Evolutionary conservation across 2,329 filamentous ascomycete species (phyloP), one percentile per base, ranked within the genome.

Genomic region (Gnomoniopsis sp.): DNA sequence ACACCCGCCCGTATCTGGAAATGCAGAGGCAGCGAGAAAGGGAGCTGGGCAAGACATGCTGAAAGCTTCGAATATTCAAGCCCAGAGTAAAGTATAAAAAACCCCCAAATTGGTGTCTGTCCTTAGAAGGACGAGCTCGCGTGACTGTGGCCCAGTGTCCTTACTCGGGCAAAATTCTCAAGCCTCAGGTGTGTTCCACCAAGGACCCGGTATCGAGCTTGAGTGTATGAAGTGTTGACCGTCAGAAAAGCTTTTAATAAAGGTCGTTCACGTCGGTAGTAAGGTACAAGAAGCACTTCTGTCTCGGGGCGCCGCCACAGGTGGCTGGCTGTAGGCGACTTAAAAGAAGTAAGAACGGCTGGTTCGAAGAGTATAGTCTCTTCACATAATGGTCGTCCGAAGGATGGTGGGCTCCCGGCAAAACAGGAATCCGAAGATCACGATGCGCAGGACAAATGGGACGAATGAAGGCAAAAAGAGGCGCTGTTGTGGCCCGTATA

Each of bases 11-110:
- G 49, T 60, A 43, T 26, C 49, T 43, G 44, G 44, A 26, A 49
- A 65, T 30, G 55, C 49, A 48, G 55, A 53, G n/a, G 43, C 60
- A 19, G 60, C 53, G 23, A 65, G 52, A 33, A 65, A 65, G 1
- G 62, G 58, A 41, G 44, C 15, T 3, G 55, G 53, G 55, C 63
- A 65, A 17, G 48, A 38, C 62, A 62, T 62, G 21, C 22, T 62
- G 46, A 23, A 33, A 49, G 38, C 6, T 43, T 17, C 41, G 3
- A 49, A 10, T n/a, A 22, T 30, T 19, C 14, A 22, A 19, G 15
- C 2, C 30, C 49, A 33, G 14, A 17, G 2, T 22, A 30, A 41
- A 19, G 7, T 17, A 30, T 19, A 19, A 19, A 19, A 19, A 17
- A 47, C 14, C 17, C 19, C n/a, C 30, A 14, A 26, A n/a, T 11